These are phyloP conservation scores for Penicillium maclennaniae DNA, from an alignment of 495 filamentous ascomycete genomes.

Conservation along the genomic window DNA sequence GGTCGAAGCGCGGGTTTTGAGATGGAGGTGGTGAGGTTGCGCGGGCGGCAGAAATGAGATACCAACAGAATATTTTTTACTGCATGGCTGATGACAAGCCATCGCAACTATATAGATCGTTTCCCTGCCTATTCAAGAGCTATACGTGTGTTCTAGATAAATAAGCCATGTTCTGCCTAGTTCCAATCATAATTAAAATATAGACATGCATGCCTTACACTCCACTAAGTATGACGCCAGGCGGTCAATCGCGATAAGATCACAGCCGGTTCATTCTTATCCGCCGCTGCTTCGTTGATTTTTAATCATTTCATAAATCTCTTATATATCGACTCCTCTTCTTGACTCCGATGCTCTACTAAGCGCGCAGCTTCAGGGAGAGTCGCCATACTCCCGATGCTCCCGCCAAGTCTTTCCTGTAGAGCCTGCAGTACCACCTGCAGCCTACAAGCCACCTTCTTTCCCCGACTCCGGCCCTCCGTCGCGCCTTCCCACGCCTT, in stretches of 20 bases:
- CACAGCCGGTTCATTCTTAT: slow-evolving; percentile 16
- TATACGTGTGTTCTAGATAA: background rate
- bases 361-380: too few species aligned
- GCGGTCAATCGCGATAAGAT: slow-evolving; percentile 28
- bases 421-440: slow-evolving; percentile 41
- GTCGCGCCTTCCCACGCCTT: background rate
- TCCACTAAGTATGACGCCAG: slow-evolving; percentile 23
- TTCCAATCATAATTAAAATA: background rate
- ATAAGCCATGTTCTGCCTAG: background rate
- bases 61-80: slow-evolving; percentile 6
- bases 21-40: slow-evolving; percentile 9
- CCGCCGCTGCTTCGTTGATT: slow-evolving; percentile 17
- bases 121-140: background rate
- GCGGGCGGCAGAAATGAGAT: slow-evolving; percentile 25
- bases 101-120: background rate
- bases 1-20: slow-evolving; percentile 2
- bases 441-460: slow-evolving; percentile 29
- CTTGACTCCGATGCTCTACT: background rate
- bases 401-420: slow-evolving; percentile 27
- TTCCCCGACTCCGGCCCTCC: background rate
- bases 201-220: background rate
- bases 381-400: background rate
- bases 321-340: slow-evolving; percentile 1
- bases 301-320: slow-evolving; percentile 15
- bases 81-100: background rate